These are phyloP conservation scores for Trametes maxima DNA, from an alignment of 768 basidiomycete species.

Conservation along the genomic window DNA sequence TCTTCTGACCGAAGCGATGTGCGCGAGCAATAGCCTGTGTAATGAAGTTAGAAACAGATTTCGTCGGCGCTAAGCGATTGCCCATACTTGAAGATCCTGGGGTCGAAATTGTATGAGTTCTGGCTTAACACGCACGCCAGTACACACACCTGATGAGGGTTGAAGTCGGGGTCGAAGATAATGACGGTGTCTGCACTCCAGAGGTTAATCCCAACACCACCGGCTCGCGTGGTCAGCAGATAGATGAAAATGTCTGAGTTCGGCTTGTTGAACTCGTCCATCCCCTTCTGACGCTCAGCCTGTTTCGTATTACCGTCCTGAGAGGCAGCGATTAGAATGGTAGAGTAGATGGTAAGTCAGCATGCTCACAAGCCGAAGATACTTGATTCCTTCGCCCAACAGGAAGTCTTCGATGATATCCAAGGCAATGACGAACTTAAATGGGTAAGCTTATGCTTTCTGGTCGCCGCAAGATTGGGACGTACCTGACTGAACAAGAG, in stretches of 20 bases:
- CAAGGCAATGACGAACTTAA: constrained; percentile 84
- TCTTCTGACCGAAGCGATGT: constrained; percentile 93
- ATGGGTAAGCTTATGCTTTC: background rate
- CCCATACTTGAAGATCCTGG: constrained; percentile 89
- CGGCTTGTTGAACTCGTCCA: constrained; percentile 92
- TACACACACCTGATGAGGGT: constrained; percentile 80
- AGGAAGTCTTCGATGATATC: constrained; percentile 90
- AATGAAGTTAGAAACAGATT: background rate
- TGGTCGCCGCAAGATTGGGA: background rate
- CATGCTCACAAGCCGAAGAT: constrained; percentile 66
- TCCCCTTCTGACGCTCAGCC: constrained; percentile 84
- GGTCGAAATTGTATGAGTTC: constrained; percentile 10
- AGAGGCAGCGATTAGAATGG: background rate
- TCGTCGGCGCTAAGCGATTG: background rate
- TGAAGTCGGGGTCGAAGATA: constrained; percentile 95
- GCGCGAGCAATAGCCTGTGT: constrained; percentile 89
- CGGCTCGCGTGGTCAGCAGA: constrained; percentile 89
- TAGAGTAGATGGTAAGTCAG: background rate
- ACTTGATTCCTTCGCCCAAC: constrained; percentile 76
- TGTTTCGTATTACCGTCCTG: constrained; percentile 92
- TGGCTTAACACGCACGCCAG: background rate
- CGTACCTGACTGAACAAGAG: constrained; percentile 88
- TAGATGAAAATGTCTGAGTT: constrained; percentile 90
- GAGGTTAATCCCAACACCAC: constrained; percentile 90
- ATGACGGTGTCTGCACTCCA: constrained; percentile 93